Percentiles rank a stretch among this genome's conserved stretches.
Evolutionary conservation across 176 grass and related monocot species (phyloP).

Genomic region (Zoysia japonica): DNA sequence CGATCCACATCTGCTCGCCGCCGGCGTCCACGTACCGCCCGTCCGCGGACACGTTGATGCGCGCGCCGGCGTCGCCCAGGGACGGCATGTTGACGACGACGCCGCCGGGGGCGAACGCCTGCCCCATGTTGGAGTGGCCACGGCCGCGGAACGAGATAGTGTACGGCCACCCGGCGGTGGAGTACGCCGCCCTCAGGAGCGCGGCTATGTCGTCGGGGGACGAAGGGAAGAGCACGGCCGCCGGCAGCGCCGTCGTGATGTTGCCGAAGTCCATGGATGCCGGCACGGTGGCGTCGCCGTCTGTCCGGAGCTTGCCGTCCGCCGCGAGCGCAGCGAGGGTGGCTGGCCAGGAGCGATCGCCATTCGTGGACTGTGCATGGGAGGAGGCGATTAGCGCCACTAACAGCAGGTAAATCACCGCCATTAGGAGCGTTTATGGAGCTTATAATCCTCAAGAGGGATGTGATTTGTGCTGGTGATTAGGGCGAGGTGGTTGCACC

Average conservation of each 20-base stretch:
- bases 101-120: conserved; percentile 58
- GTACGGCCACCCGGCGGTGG: conserved; percentile 29
- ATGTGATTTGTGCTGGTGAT: conserved; percentile 11
- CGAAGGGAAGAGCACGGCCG: conserved; percentile 61
- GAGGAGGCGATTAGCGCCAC: conserved; percentile 21
- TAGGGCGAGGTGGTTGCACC: conserved; percentile 20
- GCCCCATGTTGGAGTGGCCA: conserved; percentile 79
- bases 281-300: conserved; percentile 45
- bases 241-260: conserved; percentile 55
- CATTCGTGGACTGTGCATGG: neutral
- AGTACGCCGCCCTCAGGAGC: conserved; percentile 53
- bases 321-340: conserved; percentile 44
- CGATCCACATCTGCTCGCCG: conserved; percentile 85
- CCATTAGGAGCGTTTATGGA: conserved; percentile 35
- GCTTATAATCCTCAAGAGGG: neutral
- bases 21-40: conserved; percentile 77
- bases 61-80: conserved; percentile 29
- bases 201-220: conserved; percentile 48
- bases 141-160: conserved; percentile 65
- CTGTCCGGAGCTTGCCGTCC: conserved; percentile 43
- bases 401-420: conserved; percentile 30
- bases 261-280: conserved; percentile 78
- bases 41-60: conserved; percentile 61
- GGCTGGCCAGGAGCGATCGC: conserved; percentile 2
- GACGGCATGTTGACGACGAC: conserved; percentile 72